Conservation (phyloP, 2,329 filamentous ascomycete genomes). For the Bipolaris victoriae region DNA sequence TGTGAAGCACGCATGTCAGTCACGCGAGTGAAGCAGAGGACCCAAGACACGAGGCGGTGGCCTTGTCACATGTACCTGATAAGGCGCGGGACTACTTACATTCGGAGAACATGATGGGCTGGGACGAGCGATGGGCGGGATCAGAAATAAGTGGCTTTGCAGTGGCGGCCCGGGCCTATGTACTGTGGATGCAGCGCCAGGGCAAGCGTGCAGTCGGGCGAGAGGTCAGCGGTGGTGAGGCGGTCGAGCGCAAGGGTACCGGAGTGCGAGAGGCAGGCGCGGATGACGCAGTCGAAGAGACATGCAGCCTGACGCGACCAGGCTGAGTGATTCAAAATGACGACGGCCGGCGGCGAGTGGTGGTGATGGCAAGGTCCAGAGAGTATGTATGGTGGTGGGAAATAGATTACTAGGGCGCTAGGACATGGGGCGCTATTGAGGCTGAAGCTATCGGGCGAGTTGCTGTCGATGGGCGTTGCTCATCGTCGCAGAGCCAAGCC, state of each 20-base stretch:
- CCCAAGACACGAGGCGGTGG: constrained; percentile 37
- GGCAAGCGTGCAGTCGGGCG: constrained; percentile 32
- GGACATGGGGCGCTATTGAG: constrained; percentile 10
- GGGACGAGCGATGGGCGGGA: constrained; percentile 16
- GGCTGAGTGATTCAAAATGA: constrained; percentile 9
- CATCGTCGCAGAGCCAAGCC: constrained; percentile 16
- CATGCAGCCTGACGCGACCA: constrained; percentile 32
- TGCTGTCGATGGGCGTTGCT: constrained; percentile 8
- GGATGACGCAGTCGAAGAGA: constrained; percentile 39
- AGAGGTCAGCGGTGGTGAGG: constrained; percentile 39
- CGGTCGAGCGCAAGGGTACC: constrained; percentile 26
- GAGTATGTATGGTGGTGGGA: constrained; percentile 9
- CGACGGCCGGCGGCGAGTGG: not conserved
- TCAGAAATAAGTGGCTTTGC: constrained; percentile 29
- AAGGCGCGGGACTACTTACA: constrained; percentile 65
- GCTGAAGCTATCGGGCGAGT: constrained; percentile 9
- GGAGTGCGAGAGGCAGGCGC: constrained; percentile 35
- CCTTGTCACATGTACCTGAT: constrained; percentile 43
- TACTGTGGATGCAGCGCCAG: constrained; percentile 30
- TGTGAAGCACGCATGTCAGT: constrained; percentile 55
- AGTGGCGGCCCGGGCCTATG: constrained; percentile 24
- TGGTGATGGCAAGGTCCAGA: not conserved
- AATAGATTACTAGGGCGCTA: constrained; percentile 11
- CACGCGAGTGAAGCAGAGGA: constrained; percentile 46
- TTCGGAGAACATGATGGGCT: constrained; percentile 77